Conservation (phyloP, 495 filamentous ascomycete genomes). For the Daldinia bambusicola region DNA sequence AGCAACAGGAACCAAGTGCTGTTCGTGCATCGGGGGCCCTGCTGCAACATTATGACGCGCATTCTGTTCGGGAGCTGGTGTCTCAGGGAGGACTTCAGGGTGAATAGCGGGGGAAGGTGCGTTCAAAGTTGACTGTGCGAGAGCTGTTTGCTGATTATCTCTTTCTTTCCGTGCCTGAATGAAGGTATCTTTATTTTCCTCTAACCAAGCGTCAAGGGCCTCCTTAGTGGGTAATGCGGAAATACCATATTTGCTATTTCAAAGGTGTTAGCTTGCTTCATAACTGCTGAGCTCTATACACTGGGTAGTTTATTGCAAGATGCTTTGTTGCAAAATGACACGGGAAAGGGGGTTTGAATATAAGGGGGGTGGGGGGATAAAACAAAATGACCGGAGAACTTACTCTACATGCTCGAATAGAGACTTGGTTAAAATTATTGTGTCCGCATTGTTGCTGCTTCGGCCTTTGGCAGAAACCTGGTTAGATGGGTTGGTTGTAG, state of each 20-base stretch:
- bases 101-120: background rate
- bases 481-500: background rate
- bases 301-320: background rate
- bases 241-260: conserved; percentile 27
- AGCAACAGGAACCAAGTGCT: background rate
- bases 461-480: conserved; percentile 11
- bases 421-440: conserved; percentile 19
- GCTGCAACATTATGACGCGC: background rate
- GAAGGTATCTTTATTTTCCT: conserved; percentile 28
- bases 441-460: conserved; percentile 20
- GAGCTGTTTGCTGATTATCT: background rate
- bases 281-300: background rate
- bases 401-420: conserved; percentile 29
- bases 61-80: background rate
- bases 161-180: background rate
- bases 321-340: background rate
- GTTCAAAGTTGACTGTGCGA: background rate
- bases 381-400: conserved; percentile 5
- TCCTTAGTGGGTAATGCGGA: conserved; percentile 20
- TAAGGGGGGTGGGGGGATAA: background rate
- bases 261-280: conserved; percentile 8
- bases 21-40: background rate
- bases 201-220: conserved; percentile 24
- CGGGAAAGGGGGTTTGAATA: background rate
- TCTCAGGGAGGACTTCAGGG: background rate